phyloP scores from a whole-genome alignment of 2,329 filamentous ascomycete species.

The Nothophoma quercina region DNA sequence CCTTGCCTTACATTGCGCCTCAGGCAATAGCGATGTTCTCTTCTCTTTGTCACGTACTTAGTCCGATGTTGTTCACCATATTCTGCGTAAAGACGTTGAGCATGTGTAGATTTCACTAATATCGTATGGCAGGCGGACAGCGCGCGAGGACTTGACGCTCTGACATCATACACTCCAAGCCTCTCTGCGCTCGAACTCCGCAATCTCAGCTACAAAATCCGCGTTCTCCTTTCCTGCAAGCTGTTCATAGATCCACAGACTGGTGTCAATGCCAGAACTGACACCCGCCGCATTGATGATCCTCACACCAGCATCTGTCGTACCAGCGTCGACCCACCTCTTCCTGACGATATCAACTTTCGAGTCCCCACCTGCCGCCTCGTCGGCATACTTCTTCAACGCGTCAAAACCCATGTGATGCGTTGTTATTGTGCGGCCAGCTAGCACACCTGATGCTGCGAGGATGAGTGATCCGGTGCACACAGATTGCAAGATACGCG shows the following conservation, averaged over 20 bases:
- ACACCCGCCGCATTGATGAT: slow-evolving; percentile 48
- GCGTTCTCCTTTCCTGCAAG: slow-evolving; percentile 36
- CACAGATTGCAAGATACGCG: slow-evolving; percentile 49
- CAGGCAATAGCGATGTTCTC: slow-evolving; percentile 2
- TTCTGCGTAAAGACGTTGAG: too few relatives aligned
- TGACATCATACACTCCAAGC: slow-evolving; percentile 24
- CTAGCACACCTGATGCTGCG: slow-evolving; percentile 48
- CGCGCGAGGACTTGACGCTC: neutral
- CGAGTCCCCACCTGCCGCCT: slow-evolving; percentile 39
- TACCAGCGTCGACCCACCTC: slow-evolving; percentile 45
- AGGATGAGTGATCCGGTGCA: slow-evolving; percentile 52
- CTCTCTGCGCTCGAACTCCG: slow-evolving; percentile 43
- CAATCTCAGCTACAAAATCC: slow-evolving; percentile 34
- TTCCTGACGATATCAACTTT: slow-evolving; percentile 35
- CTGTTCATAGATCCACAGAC: slow-evolving; percentile 38
- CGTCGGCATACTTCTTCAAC: slow-evolving; percentile 37
- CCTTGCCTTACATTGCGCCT: neutral
- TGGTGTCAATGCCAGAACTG: slow-evolving; percentile 43
- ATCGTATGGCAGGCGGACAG: too few relatives aligned
- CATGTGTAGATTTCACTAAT: too few relatives aligned
- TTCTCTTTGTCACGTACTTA: too few relatives aligned
- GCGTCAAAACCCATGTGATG: slow-evolving; percentile 46
- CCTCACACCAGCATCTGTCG: slow-evolving; percentile 38
- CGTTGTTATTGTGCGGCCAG: slow-evolving; percentile 48
- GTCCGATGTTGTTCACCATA: too few relatives aligned